Evolutionary conservation across 2,329 filamentous ascomycete genomes (phyloP).

Genomic region (Ilyonectria sp.): DNA sequence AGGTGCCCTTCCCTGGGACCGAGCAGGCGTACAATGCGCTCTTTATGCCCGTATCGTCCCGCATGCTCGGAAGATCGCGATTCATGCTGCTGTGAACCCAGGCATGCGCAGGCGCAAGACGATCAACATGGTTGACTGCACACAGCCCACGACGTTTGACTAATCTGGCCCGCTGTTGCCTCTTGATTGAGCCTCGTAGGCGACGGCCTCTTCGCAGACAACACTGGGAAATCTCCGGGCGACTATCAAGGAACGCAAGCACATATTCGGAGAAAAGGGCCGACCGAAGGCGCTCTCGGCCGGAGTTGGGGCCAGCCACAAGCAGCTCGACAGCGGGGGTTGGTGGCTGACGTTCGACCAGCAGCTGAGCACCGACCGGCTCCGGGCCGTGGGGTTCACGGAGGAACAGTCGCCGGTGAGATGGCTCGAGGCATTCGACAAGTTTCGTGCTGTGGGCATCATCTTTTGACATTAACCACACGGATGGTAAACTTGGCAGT

Average conservation of each 20-base stretch:
- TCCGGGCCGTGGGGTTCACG: conserved; percentile 57
- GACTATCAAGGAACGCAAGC: conserved; percentile 50
- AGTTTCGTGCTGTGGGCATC: conserved; percentile 58
- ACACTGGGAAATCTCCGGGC: conserved; percentile 39
- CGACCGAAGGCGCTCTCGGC: conserved; percentile 42
- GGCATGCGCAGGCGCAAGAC: conserved; percentile 48
- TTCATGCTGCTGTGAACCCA: conserved; percentile 50
- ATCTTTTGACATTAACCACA: conserved; percentile 49
- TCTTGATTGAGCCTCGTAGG: conserved; percentile 52
- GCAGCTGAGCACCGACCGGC: conserved; percentile 59
- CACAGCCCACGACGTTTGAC: conserved; percentile 46
- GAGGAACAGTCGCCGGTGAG: conserved; percentile 56
- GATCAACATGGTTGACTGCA: conserved; percentile 52
- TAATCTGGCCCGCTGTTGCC: conserved; percentile 52
- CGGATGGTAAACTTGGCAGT: background rate
- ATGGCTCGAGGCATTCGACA: conserved; percentile 61
- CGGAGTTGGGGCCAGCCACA: conserved; percentile 55
- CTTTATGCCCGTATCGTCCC: conserved; percentile 53
- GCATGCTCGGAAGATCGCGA: conserved; percentile 48
- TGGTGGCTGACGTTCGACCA: conserved; percentile 64
- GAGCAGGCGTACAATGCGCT: conserved; percentile 41
- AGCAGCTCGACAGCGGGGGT: conserved; percentile 60
- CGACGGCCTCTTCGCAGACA: conserved; percentile 34
- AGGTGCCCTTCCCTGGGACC: conserved; percentile 52
- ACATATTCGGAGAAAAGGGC: conserved; percentile 49